Percentiles rank a stretch among this genome's conserved stretches.
Conservation (phyloP, 345 rosid species). For the Sisymbrium irio region DNA sequence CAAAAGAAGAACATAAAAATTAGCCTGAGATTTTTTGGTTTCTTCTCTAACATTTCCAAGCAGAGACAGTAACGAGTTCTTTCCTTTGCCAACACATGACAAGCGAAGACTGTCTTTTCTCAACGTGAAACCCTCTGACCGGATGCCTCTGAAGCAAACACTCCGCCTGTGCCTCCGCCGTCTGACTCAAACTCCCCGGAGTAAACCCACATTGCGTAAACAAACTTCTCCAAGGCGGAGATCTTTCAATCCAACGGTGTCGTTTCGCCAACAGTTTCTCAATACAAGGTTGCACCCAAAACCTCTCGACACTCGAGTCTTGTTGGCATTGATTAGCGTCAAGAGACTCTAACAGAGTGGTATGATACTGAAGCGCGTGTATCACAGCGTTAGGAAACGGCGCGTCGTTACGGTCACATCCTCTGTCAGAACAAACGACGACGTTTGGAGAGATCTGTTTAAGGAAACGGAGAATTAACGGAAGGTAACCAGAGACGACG, state of each 20-base stretch:
- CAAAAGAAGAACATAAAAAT: background rate
- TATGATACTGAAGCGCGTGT: constrained; percentile 58
- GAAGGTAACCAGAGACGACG: constrained; percentile 56
- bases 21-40: background rate
- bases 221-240: constrained; percentile 71
- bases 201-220: constrained; percentile 69
- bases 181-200: constrained; percentile 64
- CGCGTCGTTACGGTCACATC: constrained; percentile 72
- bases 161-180: constrained; percentile 85
- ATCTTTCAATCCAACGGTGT: constrained; percentile 50
- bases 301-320: constrained; percentile 52
- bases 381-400: constrained; percentile 73
- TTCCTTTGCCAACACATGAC: constrained; percentile 85
- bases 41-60: constrained; percentile 75
- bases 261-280: constrained; percentile 66
- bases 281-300: constrained; percentile 64
- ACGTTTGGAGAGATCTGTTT: constrained; percentile 79
- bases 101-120: constrained; percentile 68
- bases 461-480: constrained; percentile 58
- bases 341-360: constrained; percentile 65
- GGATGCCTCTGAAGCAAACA: constrained; percentile 66
- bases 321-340: constrained; percentile 64
- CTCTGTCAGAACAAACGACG: constrained; percentile 72
- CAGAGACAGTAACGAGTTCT: constrained; percentile 83
- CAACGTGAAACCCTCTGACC: constrained; percentile 77